These are phyloP conservation scores for Haplosporangium gracile DNA, from an alignment of 192 early-diverging fungal genomes.

Conservation along the genomic window DNA sequence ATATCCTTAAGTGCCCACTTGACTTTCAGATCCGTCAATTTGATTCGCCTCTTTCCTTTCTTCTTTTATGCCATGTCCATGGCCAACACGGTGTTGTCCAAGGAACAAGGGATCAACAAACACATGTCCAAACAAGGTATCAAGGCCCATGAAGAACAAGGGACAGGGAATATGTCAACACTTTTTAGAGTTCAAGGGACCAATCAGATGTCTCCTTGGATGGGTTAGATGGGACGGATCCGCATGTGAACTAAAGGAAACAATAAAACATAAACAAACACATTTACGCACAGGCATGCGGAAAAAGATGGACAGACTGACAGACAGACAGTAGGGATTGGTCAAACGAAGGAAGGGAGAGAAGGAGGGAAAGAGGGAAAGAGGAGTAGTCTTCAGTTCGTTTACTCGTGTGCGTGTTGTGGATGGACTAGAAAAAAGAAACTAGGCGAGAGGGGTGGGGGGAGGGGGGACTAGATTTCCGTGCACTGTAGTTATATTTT, in stretches of 20 bases:
- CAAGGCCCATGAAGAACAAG: background rate
- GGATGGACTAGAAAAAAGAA: too few species aligned
- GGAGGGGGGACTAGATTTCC: too few species aligned
- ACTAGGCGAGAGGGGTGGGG: too few species aligned
- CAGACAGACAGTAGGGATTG: background rate
- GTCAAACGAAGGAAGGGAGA: background rate
- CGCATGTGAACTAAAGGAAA: background rate
- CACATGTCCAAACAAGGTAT: background rate
- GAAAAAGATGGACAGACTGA: background rate
- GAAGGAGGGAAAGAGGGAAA: background rate
- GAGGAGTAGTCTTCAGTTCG: background rate
- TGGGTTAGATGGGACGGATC: background rate
- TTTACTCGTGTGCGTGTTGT: too few species aligned
- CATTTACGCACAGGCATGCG: background rate
- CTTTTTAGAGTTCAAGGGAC: background rate
- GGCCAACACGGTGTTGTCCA: too few species aligned
- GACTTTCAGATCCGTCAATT: too few species aligned
- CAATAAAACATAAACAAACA: background rate
- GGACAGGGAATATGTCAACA: background rate
- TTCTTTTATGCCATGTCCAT: too few species aligned
- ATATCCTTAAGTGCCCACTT: background rate
- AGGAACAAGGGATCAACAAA: background rate
- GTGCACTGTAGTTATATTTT: too few species aligned
- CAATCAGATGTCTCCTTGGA: background rate
- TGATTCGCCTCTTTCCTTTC: too few species aligned